phyloP scores from a whole-genome alignment of 768 basidiomycete genomes.

The Stropharia rugosoannulata region DNA sequence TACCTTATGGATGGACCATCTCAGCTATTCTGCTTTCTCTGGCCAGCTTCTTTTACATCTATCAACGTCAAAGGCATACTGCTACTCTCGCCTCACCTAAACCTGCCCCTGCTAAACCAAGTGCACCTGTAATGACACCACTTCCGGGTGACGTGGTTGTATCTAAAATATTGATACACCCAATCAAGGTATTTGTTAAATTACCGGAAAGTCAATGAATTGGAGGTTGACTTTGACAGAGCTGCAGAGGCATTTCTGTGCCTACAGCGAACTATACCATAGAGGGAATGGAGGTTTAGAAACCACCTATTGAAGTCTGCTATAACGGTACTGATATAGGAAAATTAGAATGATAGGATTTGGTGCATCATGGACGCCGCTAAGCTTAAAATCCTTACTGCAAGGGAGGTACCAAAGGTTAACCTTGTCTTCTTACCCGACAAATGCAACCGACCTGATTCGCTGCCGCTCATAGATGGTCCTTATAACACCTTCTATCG shows the following conservation, averaged over 20 bases:
- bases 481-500: constrained; percentile 57
- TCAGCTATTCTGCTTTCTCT: constrained; percentile 11
- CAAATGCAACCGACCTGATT: neutral
- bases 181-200: constrained; percentile 54
- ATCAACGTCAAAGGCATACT: neutral
- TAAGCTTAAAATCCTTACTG: constrained; percentile 59
- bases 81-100: neutral
- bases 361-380: constrained; percentile 68
- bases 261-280: constrained; percentile 53
- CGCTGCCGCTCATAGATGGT: constrained; percentile 49
- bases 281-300: constrained; percentile 62
- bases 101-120: constrained; percentile 3
- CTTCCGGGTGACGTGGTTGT: constrained; percentile 38
- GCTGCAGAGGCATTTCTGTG: constrained; percentile 69
- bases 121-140: neutral
- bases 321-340: neutral
- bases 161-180: constrained; percentile 61
- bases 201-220: neutral
- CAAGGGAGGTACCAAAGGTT: constrained; percentile 63
- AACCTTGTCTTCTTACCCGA: constrained; percentile 6
- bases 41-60: constrained; percentile 5
- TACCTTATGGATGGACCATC: constrained; percentile 10
- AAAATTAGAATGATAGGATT: constrained; percentile 61
- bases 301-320: neutral
- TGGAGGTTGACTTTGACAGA: constrained; percentile 36